phyloP scores from a whole-genome alignment of 2,329 filamentous ascomycete species.

The Magnaporthiopsis rhizophila region DNA sequence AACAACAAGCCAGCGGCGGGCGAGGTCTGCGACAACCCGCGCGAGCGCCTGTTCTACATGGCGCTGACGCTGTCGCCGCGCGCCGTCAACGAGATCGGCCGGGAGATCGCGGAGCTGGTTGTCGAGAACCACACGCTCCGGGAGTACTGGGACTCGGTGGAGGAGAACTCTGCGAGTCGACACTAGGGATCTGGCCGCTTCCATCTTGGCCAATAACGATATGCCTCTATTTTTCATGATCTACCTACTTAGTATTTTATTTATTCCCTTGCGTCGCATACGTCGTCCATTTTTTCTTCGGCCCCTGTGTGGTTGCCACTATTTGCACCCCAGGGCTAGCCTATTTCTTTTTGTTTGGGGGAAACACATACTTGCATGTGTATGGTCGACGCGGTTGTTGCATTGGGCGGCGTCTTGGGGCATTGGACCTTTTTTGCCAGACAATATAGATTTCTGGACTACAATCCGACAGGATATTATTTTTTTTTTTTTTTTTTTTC shows the following conservation, averaged over 20 bases:
- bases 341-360: not conserved
- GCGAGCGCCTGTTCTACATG: conserved; percentile 45
- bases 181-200: not conserved
- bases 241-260: not conserved
- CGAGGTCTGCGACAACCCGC: conserved; percentile 31
- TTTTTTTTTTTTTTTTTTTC: no score
- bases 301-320: not conserved
- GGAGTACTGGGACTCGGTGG: conserved; percentile 1
- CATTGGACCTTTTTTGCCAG: not conserved
- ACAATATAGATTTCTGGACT: not conserved
- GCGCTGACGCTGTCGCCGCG: conserved; percentile 34
- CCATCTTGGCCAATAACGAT: not conserved
- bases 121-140: conserved; percentile 7
- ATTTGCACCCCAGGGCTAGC: not conserved
- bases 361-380: not conserved
- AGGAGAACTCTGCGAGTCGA: not conserved
- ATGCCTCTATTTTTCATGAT: not conserved
- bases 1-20: not conserved
- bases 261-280: not conserved
- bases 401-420: not conserved
- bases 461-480: not conserved
- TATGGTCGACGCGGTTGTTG: not conserved
- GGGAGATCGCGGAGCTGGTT: conserved; percentile 6
- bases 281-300: no score
- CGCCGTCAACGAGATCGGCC: conserved; percentile 20